These are phyloP conservation scores for Pseudozyma tsukubaensis DNA, from an alignment of 1,284 basidiomycete genomes.

Conservation along the genomic window DNA sequence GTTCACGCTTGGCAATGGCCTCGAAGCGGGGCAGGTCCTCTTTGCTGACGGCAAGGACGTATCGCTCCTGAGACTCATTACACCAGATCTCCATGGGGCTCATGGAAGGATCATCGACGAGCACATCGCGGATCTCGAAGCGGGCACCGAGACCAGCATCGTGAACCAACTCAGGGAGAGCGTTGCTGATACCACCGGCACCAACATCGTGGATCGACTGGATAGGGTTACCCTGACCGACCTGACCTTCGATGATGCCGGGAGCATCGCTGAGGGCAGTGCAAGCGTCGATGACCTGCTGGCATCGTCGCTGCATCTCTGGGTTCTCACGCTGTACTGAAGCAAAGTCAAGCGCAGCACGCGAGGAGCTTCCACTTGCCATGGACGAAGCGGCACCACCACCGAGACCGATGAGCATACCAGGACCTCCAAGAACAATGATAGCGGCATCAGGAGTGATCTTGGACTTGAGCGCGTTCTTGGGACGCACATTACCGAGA, in stretches of 20 bases:
- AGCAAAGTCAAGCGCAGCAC: slow-evolving; percentile 93
- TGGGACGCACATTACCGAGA: slow-evolving; percentile 82
- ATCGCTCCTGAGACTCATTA: slow-evolving; percentile 98
- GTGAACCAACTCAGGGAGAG: slow-evolving; percentile 95
- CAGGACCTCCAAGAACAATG: slow-evolving; percentile 95
- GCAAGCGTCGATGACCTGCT: slow-evolving; percentile 91
- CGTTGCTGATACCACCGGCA: slow-evolving; percentile 95
- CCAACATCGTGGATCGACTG: slow-evolving; percentile 98
- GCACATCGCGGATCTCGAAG: slow-evolving; percentile 95
- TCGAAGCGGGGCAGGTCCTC: slow-evolving; percentile 74
- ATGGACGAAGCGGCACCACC: slow-evolving; percentile 95
- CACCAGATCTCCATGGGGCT: slow-evolving; percentile 99
- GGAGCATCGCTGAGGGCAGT: slow-evolving; percentile 52
- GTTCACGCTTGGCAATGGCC: slow-evolving; percentile 83
- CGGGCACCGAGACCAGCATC: slow-evolving; percentile 88
- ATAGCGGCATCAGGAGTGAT: slow-evolving; percentile 70
- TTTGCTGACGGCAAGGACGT: slow-evolving; percentile 78
- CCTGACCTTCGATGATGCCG: slow-evolving; percentile 33
- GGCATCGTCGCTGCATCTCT: slow-evolving; percentile 96
- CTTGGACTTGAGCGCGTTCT: slow-evolving; percentile 62
- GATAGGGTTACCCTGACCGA: slow-evolving; percentile 76
- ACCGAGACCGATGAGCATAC: slow-evolving; percentile 94
- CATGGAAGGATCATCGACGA: slow-evolving; percentile 91
- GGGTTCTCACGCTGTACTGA: slow-evolving; percentile 98
- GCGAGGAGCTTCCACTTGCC: slow-evolving; percentile 75